phyloP scores from a whole-genome alignment of 169 alveolate species.

The Eimeria praecox region DNA sequence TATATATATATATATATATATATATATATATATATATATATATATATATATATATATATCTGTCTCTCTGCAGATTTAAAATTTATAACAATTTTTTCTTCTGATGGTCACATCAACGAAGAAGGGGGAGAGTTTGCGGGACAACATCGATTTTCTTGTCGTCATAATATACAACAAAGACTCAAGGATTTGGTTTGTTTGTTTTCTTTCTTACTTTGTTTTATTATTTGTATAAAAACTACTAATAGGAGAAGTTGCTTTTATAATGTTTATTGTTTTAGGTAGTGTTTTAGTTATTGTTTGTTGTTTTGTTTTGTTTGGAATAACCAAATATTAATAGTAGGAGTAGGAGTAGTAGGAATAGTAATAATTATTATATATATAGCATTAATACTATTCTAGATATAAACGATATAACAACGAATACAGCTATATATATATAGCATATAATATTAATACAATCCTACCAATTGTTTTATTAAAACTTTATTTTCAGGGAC shows the following conservation, averaged over 20 bases:
- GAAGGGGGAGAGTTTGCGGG: constrained; percentile 98
- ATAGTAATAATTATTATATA: too few species aligned
- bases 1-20: too few species aligned
- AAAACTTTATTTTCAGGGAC: too few species aligned
- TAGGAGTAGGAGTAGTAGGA: too few species aligned
- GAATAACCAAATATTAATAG: too few species aligned
- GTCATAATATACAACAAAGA: constrained; percentile 95
- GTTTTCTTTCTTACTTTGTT: background rate
- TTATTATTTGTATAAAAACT: background rate
- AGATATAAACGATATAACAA: too few species aligned
- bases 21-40: background rate
- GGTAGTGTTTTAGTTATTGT: background rate
- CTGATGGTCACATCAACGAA: constrained; percentile 97
- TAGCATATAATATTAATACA: too few species aligned
- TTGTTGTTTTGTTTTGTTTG: background rate
- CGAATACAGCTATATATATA: too few species aligned
- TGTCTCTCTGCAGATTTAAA: constrained; percentile 88
- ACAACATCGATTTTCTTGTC: constrained; percentile 97
- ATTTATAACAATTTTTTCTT: constrained; percentile 95
- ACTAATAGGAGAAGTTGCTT: too few species aligned
- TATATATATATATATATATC: background rate
- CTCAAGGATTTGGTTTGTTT: constrained; percentile 92
- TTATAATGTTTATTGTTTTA: background rate
- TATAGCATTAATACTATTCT: too few species aligned
- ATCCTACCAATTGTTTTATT: too few species aligned